Evolutionary conservation across 257 asterid genomes (phyloP).

Genomic region (Solanum paucissectum): DNA sequence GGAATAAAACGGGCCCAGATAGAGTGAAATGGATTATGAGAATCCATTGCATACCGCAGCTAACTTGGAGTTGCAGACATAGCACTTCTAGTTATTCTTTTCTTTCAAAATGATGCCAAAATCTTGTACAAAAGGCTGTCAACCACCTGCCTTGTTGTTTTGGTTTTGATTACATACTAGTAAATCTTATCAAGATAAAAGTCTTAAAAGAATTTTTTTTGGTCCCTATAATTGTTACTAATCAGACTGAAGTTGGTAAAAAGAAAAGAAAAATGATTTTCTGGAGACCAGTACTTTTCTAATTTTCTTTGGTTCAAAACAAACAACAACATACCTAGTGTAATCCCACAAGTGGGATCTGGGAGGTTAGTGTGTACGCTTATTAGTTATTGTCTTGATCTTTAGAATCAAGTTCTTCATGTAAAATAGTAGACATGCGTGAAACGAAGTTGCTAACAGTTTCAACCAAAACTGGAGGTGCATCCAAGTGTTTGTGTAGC

Average conservation of each 20-base stretch:
- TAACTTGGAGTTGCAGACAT: not conserved
- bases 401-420: not conserved
- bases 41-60: not conserved
- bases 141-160: not conserved
- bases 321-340: not conserved
- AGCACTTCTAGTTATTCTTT: not conserved
- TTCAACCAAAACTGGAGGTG: not conserved
- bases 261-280: not conserved
- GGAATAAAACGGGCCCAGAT: not conserved
- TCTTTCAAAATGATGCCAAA: not conserved
- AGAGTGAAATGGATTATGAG: not conserved
- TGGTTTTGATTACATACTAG: not conserved
- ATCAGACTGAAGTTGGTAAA: not conserved
- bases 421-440: not conserved
- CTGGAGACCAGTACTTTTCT: not conserved
- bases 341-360: not conserved
- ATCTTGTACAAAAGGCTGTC: not conserved
- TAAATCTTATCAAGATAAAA: not conserved
- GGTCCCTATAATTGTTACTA: not conserved
- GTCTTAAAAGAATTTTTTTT: not conserved
- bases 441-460: not conserved
- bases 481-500: not conserved
- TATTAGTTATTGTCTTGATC: not conserved
- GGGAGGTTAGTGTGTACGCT: not conserved
- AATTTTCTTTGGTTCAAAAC: not conserved